These are phyloP conservation scores for Ananas comosus DNA, from an alignment of 176 grass and related monocot species.

Conservation along the genomic window DNA sequence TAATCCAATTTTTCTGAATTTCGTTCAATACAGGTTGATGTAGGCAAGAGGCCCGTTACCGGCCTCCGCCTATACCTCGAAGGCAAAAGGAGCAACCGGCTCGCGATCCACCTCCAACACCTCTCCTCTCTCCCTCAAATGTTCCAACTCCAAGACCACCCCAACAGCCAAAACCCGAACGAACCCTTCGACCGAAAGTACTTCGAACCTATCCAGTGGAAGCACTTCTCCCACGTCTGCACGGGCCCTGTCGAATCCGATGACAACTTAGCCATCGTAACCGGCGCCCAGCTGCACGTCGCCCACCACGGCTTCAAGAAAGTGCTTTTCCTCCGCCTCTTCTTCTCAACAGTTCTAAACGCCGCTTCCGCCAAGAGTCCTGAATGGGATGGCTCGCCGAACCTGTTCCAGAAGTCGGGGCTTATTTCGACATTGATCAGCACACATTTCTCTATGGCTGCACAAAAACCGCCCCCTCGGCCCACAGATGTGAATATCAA, in stretches of 20 bases:
- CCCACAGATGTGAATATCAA: slow-evolving; percentile 79
- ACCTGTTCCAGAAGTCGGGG: slow-evolving; percentile 82
- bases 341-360: slow-evolving; percentile 60
- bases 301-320: slow-evolving; percentile 72
- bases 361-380: slow-evolving; percentile 30
- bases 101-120: slow-evolving; percentile 92
- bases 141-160: slow-evolving; percentile 52
- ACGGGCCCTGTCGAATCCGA: slow-evolving; percentile 78
- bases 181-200: slow-evolving; percentile 64
- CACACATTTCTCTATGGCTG: slow-evolving; percentile 72
- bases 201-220: slow-evolving; percentile 73
- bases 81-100: slow-evolving; percentile 87
- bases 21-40: slow-evolving; percentile 54
- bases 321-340: slow-evolving; percentile 65
- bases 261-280: slow-evolving; percentile 62
- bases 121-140: slow-evolving; percentile 87
- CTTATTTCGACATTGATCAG: slow-evolving; percentile 91
- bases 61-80: slow-evolving; percentile 78
- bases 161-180: slow-evolving; percentile 32
- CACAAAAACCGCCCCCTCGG: slow-evolving; percentile 54
- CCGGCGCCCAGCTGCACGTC: slow-evolving; percentile 65
- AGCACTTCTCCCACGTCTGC: slow-evolving; percentile 83
- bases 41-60: slow-evolving; percentile 68
- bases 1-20: not conserved
- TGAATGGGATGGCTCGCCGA: slow-evolving; percentile 85